Evolutionary conservation across 495 filamentous ascomycete species (phyloP).

Genomic region (Aspergillus baeticus): DNA sequence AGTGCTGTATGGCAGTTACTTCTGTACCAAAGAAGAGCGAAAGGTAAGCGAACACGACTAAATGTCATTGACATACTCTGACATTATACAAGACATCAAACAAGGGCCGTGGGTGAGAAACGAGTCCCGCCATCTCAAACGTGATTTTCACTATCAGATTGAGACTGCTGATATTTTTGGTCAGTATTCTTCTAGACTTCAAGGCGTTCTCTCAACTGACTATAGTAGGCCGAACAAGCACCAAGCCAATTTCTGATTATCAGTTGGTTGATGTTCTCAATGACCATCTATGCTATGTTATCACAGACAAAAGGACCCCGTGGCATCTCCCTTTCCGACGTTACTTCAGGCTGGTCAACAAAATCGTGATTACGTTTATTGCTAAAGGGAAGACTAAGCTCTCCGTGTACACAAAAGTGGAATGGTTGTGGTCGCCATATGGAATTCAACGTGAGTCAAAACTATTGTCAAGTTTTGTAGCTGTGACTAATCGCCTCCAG

Average conservation of each 20-base stretch:
- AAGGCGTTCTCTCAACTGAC: conserved; percentile 6
- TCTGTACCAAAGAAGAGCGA: conserved; percentile 79
- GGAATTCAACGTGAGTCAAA: conserved; percentile 55
- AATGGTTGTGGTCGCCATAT: conserved; percentile 71
- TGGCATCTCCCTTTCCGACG: conserved; percentile 86
- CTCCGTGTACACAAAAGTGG: conserved; percentile 80
- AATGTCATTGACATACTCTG: background rate
- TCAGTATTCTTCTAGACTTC: conserved; percentile 24
- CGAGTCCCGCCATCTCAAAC: conserved; percentile 65
- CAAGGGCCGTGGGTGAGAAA: conserved; percentile 80
- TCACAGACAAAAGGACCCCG: conserved; percentile 82
- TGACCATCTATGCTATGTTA: conserved; percentile 93
- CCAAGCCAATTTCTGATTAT: conserved; percentile 67
- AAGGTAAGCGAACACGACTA: conserved; percentile 40
- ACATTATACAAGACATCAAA: conserved; percentile 53
- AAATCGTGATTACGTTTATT: conserved; percentile 90
- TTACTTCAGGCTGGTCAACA: conserved; percentile 80
- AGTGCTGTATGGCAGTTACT: conserved; percentile 90
- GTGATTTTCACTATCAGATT: conserved; percentile 80
- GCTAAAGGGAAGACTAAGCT: conserved; percentile 91
- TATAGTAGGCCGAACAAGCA: conserved; percentile 44
- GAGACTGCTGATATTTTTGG: conserved; percentile 65
- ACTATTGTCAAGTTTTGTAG: background rate
- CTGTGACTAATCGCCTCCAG: conserved; percentile 29
- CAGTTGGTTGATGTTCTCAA: conserved; percentile 90